Evolutionary conservation across 768 basidiomycete species (phyloP), one percentile per base, ranked within the genome.

Genomic region (Plicaturopsis crispa): DNA sequence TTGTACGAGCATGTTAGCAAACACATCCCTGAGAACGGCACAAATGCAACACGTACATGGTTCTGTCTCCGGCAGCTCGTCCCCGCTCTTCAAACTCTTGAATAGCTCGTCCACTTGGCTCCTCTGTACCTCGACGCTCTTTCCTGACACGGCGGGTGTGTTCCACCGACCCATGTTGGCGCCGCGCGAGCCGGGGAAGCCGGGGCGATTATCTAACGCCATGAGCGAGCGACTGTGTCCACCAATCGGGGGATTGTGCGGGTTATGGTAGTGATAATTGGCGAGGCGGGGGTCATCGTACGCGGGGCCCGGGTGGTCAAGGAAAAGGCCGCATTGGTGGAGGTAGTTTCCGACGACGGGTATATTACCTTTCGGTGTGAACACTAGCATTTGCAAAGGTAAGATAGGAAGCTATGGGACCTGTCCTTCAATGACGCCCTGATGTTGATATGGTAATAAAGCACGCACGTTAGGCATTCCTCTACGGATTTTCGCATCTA

Each of bases 81-180:
- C 88, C 13, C 89, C 93, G 48, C 79, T 80, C 57, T 82, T 82
- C 49, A 98, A 52, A 48, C 73, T 90, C 63, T 84, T 84, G 67
- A 97, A 97, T 1, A 98, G 67, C 48, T 96, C 86, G 47, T 98
- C 93, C 11, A 97, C 84, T 54, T 97, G 93, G 55, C 78, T 84
- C 47, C 92, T 69, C 60, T 96, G 92, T 24, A 94, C 77, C 54
- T 96, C 92, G 5, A 93, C 80, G 43, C 79, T 88, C 62, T 88
- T 92, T 2, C 75, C 74, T 6, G 76, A 61, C 18, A 73, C 66
- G 11, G 65, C 60, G 19, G 76, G 69, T 10, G 76, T 67, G 35
- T 61, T 62, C 82, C 83, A 87, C 35, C 76, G 69, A 24, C 49
- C 52, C 28, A 53, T 48, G 24, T 34, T 50, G 28, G 43, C 61